Base-by-base conservation (phyloP, 2,329 filamentous ascomycete species). In the Neobulgaria alba region DNA sequence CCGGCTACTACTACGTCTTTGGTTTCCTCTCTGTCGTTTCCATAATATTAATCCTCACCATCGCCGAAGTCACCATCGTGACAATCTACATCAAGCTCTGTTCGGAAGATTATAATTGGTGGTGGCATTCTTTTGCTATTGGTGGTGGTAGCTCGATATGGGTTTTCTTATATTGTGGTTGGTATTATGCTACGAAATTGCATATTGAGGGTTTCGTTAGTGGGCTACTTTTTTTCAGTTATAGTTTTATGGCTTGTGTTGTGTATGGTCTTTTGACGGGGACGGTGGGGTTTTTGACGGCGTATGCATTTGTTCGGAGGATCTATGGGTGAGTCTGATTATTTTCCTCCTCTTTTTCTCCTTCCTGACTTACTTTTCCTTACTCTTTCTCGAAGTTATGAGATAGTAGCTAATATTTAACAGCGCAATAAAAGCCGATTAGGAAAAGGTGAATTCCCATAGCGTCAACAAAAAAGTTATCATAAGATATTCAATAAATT, bases 1-100 rank as follows among this genome's bases (percentile, higher is more conserved):
- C 79, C 56, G 85, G 85, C 5, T 93, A 89, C 62, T 94, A 94
- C 64, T 94, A 94, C 62, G 80, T 93, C 16, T 94, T 92, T 58
- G 87, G 87, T 9, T 94, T 90, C 66, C 63, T 92, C 48, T 79
- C 80, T 5, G 77, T 87, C 12, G 82, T 92, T 8, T 79, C 72
- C 17, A 66, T 76, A 9, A 82, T 92, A 42, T 65, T 92, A 7
- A 69, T 87, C 20, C 62, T 92, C 31, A 87, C 85, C 0, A 77
- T 94, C 20, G 77, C 85, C 52, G 85, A 92, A 64, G 85, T 89
- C 38, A 89, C 85, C 1, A 76, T 94, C 16, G 85, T 93, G 43
- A 79, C 80, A 2, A 82, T 87, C 12, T 93, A 94, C 62, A 74
- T 85, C 35, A 82, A 86, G 63, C 75, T 94, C 14, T 90, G 85